Evolutionary conservation across 2,329 filamentous ascomycete species (phyloP), one percentile per base, ranked within the genome.

Genomic region (Sclerotinia glacialis): DNA sequence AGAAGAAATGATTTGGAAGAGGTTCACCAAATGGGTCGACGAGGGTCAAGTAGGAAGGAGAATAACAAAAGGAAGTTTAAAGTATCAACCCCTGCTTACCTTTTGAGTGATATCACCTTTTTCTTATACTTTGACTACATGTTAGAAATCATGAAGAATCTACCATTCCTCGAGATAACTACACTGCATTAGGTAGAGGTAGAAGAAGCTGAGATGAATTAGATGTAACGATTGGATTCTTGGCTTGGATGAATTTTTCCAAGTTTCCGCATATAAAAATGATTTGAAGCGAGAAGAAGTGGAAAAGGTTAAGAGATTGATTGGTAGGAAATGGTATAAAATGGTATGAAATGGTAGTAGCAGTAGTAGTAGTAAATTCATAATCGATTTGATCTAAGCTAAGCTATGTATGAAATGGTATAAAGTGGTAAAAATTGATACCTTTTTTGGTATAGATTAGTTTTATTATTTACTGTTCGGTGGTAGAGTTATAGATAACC

Each of bases 201-300:
- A 40, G 34, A 59, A 59, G 42, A 46, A 47, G 56, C 56, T 59
- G 56, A 23, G 56, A 59, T 47, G 42, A 34, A 47, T 46, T 16
- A 8, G 21, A 46, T 23, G 56, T 16, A 46, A 47, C 42, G 26
- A 18, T 34, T 46, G 56, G 56, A 28, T 18, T n/a, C 26, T 9
- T 34, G 56, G 18, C 42, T 47, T 31, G 14, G 50, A 34, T n/a
- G 6, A 9, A 31, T 14, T 16, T 37, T 23, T n/a, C 5, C 5
- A 5, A 11, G 7, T n/a, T 58, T 28, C 16, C 14, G 16, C 23
- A 46, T 46, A 5, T n/a, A 0, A 14, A 46, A 21, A 12, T 11
- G 23, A 40, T n/a, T 9, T 6, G 26, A 28, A 28, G 49, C 0
- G 23, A 28, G 23, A 28, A 26, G 16, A 28, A 31, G 55, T 31